Evolutionary conservation across 2,329 filamentous ascomycete species (phyloP).

Genomic region (Alternaria sp.): DNA sequence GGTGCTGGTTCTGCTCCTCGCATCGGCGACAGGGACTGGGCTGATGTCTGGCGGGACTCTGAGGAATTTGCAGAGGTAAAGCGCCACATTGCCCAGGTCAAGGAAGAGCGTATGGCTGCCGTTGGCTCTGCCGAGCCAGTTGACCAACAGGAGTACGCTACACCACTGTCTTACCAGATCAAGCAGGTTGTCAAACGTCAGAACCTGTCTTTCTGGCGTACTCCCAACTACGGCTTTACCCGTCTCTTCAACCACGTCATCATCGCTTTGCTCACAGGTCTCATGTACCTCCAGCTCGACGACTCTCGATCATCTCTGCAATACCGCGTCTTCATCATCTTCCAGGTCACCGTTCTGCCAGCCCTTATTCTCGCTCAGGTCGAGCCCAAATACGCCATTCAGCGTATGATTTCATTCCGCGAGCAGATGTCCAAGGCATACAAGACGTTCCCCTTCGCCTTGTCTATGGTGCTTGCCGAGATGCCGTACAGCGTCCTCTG

Average conservation of each 20-base stretch:
- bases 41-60: slow-evolving; percentile 78
- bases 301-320: slow-evolving; percentile 79
- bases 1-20: slow-evolving; percentile 77
- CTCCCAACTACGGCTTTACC: slow-evolving; percentile 88
- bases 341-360: slow-evolving; percentile 85
- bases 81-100: slow-evolving; percentile 71
- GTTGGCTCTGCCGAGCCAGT: slow-evolving; percentile 56
- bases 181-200: slow-evolving; percentile 76
- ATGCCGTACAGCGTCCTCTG: slow-evolving; percentile 85
- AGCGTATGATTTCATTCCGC: slow-evolving; percentile 83
- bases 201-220: slow-evolving; percentile 82
- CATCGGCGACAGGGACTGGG: slow-evolving; percentile 79
- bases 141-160: slow-evolving; percentile 80
- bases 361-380: slow-evolving; percentile 84
- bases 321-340: slow-evolving; percentile 87
- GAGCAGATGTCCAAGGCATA: slow-evolving; percentile 89
- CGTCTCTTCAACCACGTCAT: slow-evolving; percentile 84
- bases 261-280: slow-evolving; percentile 78
- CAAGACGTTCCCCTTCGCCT: slow-evolving; percentile 77
- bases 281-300: slow-evolving; percentile 81
- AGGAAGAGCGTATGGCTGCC: slow-evolving; percentile 64
- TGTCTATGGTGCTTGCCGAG: slow-evolving; percentile 81
- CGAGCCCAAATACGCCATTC: slow-evolving; percentile 82
- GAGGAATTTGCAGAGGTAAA: slow-evolving; percentile 74
- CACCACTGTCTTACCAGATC: slow-evolving; percentile 80